Conservation (phyloP, 306 rosid species). For the Quillaja saponaria region DNA sequence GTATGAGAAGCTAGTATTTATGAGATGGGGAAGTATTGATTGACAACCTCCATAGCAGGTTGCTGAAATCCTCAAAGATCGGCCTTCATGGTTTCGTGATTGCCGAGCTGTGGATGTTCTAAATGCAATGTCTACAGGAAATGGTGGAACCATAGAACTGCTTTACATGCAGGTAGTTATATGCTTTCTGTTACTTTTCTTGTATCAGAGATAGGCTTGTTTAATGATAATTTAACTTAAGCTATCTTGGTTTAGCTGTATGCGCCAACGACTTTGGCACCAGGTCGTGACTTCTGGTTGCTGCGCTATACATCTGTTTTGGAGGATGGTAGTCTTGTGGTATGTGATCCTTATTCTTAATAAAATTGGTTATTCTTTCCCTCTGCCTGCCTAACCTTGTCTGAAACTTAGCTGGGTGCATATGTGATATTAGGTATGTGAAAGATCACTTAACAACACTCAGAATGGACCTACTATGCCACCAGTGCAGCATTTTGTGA, state of each 20-base stretch:
- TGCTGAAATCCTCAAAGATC: constrained; percentile 93
- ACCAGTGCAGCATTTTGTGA: constrained; percentile 80
- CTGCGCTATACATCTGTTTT: constrained; percentile 90
- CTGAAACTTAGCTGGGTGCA: constrained; percentile 9
- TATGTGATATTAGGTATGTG: constrained; percentile 69
- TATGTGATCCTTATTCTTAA: constrained; percentile 31
- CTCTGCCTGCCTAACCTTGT: not conserved
- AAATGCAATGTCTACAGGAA: constrained; percentile 79
- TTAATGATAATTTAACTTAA: constrained; percentile 18
- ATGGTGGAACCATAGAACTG: constrained; percentile 92
- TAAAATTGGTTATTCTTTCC: not conserved
- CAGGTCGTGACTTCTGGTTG: constrained; percentile 99
- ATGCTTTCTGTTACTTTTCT: not conserved
- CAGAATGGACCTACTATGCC: constrained; percentile 98
- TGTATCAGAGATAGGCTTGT: constrained; percentile 7
- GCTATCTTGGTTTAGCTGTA: constrained; percentile 57
- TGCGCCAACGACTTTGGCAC: constrained; percentile 97
- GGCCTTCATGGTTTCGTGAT: constrained; percentile 85
- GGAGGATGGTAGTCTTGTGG: constrained; percentile 99
- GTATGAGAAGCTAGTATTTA: constrained; percentile 1
- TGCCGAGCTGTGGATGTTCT: constrained; percentile 89
- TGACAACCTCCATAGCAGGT: constrained; percentile 48
- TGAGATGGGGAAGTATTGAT: constrained; percentile 4
- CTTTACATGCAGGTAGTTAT: constrained; percentile 88
- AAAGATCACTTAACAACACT: constrained; percentile 96